A percentile compares a stretch with the other conserved stretches of the same genome.
These are phyloP conservation scores for Trichomonas vaginalis DNA, from an alignment of 208 protist genomes.

Conservation along the genomic window DNA sequence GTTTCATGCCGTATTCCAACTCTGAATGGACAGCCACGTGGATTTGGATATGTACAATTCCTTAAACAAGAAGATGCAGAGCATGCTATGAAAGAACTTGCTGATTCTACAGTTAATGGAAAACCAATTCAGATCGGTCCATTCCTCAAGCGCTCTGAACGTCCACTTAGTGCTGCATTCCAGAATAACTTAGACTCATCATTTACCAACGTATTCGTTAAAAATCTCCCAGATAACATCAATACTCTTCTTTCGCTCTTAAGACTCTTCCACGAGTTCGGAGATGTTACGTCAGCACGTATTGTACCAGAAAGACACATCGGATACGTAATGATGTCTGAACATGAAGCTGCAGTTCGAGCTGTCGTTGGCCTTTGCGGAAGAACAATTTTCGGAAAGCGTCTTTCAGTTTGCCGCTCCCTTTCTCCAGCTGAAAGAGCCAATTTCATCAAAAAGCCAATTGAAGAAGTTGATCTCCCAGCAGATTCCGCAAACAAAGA, in stretches of 20 bases:
- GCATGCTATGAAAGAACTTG: neutral
- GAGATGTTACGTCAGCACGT: neutral
- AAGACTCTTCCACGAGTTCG: neutral
- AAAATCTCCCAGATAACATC: neutral
- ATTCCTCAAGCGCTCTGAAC: neutral
- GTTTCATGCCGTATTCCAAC: neutral
- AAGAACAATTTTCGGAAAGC: slow-evolving; percentile 37
- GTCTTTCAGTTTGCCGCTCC: neutral
- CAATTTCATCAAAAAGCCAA: neutral
- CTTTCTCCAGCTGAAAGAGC: neutral
- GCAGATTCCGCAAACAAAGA: neutral
- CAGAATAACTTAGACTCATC: neutral
- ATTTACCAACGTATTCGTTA: neutral
- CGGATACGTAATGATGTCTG: slow-evolving; percentile 87
- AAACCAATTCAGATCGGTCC: neutral
- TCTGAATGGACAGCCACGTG: neutral
- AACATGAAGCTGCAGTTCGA: slow-evolving; percentile 26
- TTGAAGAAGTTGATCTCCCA: neutral
- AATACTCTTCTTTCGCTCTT: neutral
- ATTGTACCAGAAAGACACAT: slow-evolving; percentile 71
- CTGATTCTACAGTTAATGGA: neutral
- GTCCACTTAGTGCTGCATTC: neutral
- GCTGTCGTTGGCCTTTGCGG: slow-evolving; percentile 48
- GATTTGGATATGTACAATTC: slow-evolving; percentile 1
- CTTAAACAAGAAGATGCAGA: neutral